Conservation (phyloP, 1,284 basidiomycete species). For the Apiotrichum veenhuisii region DNA sequence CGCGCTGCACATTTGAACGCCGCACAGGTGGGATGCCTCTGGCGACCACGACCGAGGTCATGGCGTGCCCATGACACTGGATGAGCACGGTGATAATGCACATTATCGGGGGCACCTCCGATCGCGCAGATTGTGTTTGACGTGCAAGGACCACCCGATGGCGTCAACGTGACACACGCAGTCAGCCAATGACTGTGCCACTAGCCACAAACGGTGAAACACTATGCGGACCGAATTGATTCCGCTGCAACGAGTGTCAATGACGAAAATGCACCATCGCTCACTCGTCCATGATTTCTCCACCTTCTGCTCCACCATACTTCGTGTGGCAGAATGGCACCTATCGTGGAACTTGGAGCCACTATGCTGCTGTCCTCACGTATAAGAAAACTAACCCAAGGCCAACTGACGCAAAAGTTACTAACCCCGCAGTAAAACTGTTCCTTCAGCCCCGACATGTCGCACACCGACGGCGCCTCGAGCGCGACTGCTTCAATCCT, state of each 20-base stretch:
- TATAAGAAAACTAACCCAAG: not conserved
- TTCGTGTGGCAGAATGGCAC: not conserved
- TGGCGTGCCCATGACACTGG: too few relatives aligned
- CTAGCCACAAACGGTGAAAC: too few relatives aligned
- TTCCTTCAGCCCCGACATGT: not conserved
- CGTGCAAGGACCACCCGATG: not conserved
- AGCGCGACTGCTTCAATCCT: not conserved
- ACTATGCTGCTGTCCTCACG: not conserved
- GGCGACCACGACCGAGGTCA: too few relatives aligned
- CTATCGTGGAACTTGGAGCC: not conserved
- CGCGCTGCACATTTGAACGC: too few relatives aligned
- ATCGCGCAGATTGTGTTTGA: not conserved
- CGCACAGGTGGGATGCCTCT: too few relatives aligned
- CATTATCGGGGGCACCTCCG: too few relatives aligned
- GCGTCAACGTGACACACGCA: not conserved
- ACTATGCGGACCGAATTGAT: too few relatives aligned
- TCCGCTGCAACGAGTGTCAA: not conserved
- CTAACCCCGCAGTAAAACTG: not conserved
- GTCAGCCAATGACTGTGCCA: not conserved
- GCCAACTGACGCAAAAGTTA: not conserved
- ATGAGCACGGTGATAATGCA: not conserved
- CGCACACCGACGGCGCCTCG: not conserved
- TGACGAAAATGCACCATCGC: not conserved
- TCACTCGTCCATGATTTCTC: not conserved
- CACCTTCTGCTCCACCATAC: not conserved